A percentile compares a stretch with the other conserved stretches of the same genome.
These are phyloP conservation scores for Ettlia oleoabundans DNA, from an alignment of 139 green algal species.

Conservation along the genomic window DNA sequence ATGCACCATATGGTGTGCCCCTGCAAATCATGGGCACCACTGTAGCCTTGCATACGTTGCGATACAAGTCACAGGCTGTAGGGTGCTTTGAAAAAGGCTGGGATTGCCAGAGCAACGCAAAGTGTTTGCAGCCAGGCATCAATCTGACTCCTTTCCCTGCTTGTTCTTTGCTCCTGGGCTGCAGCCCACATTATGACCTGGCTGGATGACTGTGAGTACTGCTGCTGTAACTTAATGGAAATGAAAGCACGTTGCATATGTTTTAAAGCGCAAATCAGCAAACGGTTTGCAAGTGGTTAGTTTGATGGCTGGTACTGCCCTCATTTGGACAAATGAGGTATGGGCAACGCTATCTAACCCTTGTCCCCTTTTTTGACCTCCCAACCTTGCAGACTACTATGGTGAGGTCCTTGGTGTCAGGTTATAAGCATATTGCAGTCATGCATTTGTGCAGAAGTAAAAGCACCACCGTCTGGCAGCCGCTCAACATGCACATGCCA, in stretches of 20 bases:
- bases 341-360: background rate
- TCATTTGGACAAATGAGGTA: background rate
- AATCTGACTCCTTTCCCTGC: background rate
- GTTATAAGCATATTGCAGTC: background rate
- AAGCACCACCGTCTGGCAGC: too few species aligned
- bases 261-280: background rate
- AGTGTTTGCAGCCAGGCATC: too few species aligned
- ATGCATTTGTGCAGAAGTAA: background rate
- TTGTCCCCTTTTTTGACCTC: too few species aligned
- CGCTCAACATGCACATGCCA: too few species aligned
- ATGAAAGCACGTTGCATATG: background rate
- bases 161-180: background rate
- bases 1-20: background rate
- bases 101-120: too few species aligned
- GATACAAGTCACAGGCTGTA: background rate
- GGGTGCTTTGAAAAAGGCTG: too few species aligned
- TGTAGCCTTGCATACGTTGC: background rate
- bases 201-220: slow-evolving; percentile 2
- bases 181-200: slow-evolving; percentile 67
- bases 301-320: too few species aligned
- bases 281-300: too few species aligned
- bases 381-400: background rate
- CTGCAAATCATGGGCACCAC: background rate
- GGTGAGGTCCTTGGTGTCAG: too few species aligned
- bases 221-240: background rate